These are phyloP conservation scores for Saturnispora gosingensis DNA, from an alignment of 805 yeast genomes.

Conservation along the genomic window DNA sequence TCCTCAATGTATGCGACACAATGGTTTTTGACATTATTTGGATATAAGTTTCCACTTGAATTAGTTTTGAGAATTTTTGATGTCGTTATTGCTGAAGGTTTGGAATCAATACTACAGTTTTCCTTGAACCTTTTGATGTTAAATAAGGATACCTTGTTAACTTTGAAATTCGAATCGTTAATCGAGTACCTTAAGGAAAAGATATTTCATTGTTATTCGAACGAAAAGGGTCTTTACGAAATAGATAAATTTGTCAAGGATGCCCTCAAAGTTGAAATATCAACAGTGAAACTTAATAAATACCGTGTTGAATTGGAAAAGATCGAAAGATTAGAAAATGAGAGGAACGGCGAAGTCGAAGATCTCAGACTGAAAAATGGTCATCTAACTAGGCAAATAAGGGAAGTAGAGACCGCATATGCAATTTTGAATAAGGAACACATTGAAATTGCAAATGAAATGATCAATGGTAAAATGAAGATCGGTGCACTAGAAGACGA, in stretches of 20 bases:
- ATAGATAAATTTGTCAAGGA: constrained; percentile 71
- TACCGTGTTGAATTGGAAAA: constrained; percentile 69
- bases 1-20: constrained; percentile 97
- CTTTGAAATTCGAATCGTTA: constrained; percentile 65
- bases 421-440: constrained; percentile 72
- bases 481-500: constrained; percentile 72
- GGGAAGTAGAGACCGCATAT: constrained; percentile 61
- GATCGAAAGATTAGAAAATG: constrained; percentile 57
- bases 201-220: constrained; percentile 59
- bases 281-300: constrained; percentile 63
- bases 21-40: constrained; percentile 93
- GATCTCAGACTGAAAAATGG: constrained; percentile 56
- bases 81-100: constrained; percentile 82
- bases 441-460: constrained; percentile 74
- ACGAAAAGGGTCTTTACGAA: constrained; percentile 32
- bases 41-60: constrained; percentile 86
- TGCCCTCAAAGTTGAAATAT: constrained; percentile 62
- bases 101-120: constrained; percentile 76
- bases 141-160: constrained; percentile 50
- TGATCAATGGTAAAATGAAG: constrained; percentile 70
- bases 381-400: constrained; percentile 60
- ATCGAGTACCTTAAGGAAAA: constrained; percentile 71
- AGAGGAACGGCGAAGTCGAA: constrained; percentile 55
- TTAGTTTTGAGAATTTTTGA: constrained; percentile 85
- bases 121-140: constrained; percentile 71